phyloP scores from a whole-genome alignment of 2,329 filamentous ascomycete genomes.

The Balansia obtecta region DNA sequence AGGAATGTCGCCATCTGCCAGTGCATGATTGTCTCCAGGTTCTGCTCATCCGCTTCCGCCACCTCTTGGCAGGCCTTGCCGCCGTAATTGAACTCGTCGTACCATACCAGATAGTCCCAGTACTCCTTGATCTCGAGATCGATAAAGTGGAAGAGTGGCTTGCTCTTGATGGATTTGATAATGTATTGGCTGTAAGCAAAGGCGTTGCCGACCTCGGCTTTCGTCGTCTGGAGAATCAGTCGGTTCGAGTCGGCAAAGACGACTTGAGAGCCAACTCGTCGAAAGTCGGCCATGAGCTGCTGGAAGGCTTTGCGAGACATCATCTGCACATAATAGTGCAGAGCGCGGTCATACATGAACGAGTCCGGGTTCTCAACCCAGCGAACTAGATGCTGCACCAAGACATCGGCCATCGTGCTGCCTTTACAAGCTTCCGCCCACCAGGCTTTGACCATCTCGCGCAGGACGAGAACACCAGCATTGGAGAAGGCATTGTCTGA shows the following conservation, averaged over 20 bases:
- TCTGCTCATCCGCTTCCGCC: constrained; percentile 57
- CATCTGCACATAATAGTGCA: constrained; percentile 97
- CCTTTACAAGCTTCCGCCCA: constrained; percentile 89
- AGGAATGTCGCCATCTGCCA: constrained; percentile 94
- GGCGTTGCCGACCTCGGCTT: constrained; percentile 91
- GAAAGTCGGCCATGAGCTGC: constrained; percentile 93
- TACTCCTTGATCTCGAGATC: constrained; percentile 97
- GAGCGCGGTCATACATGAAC: constrained; percentile 84
- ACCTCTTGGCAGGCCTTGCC: constrained; percentile 84
- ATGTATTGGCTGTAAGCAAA: constrained; percentile 97
- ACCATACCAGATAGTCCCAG: constrained; percentile 99
- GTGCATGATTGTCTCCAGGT: constrained; percentile 87
- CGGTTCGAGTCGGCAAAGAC: constrained; percentile 90
- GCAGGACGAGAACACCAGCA: constrained; percentile 76
- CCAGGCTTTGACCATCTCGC: constrained; percentile 98
- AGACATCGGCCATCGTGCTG: constrained; percentile 89
- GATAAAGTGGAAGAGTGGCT: constrained; percentile 92
- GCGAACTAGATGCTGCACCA: constrained; percentile 92
- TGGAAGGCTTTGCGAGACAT: constrained; percentile 96
- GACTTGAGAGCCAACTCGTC: constrained; percentile 85
- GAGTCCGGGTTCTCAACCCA: constrained; percentile 94
- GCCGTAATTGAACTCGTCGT: constrained; percentile 97
- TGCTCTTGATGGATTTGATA: constrained; percentile 89
- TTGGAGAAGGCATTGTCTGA: constrained; percentile 89
- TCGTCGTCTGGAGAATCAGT: constrained; percentile 86